These are phyloP conservation scores for Rickenella mellea DNA, from an alignment of 768 basidiomycete genomes.

Conservation along the genomic window DNA sequence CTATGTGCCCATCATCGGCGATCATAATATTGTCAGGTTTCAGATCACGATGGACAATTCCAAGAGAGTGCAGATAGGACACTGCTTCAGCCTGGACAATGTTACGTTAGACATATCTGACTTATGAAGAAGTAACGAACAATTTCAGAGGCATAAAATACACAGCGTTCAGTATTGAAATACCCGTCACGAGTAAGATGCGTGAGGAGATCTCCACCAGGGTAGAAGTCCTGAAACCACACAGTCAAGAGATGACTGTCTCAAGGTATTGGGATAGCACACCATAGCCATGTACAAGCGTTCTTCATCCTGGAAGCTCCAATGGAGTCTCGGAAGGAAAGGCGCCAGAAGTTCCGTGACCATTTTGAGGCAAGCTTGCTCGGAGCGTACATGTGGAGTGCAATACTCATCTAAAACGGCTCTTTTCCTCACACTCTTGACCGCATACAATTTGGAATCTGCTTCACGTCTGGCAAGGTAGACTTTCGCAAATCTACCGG, in stretches of 20 bases:
- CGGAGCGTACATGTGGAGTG: slow-evolving; percentile 11
- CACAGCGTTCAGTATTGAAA: slow-evolving; percentile 24
- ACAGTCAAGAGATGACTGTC: slow-evolving; percentile 5
- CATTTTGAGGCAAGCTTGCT: slow-evolving; percentile 26
- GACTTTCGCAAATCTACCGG: slow-evolving; percentile 4
- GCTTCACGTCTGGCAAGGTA: slow-evolving; percentile 20
- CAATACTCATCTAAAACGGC: slow-evolving; percentile 9
- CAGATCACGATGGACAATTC: slow-evolving; percentile 38
- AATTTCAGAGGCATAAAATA: slow-evolving; percentile 39
- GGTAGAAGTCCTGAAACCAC: slow-evolving; percentile 24
- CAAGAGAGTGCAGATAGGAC: slow-evolving; percentile 30
- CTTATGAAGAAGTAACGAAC: slow-evolving; percentile 19
- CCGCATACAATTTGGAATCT: slow-evolving; percentile 22
- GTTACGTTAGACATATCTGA: not conserved
- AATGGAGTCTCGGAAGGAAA: slow-evolving; percentile 29
- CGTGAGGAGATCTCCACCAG: slow-evolving; percentile 20
- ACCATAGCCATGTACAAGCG: slow-evolving; percentile 32
- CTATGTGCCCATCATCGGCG: slow-evolving; percentile 33
- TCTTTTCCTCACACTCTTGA: slow-evolving; percentile 15
- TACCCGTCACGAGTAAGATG: slow-evolving; percentile 23
- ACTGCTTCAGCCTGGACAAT: slow-evolving; percentile 28
- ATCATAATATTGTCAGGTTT: slow-evolving; percentile 36
- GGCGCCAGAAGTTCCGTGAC: slow-evolving; percentile 24
- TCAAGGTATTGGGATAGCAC: slow-evolving; percentile 4
- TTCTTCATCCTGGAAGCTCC: slow-evolving; percentile 31